Conservation (phyloP, 1,284 basidiomycete genomes). For the Clitocybe nebularis region DNA sequence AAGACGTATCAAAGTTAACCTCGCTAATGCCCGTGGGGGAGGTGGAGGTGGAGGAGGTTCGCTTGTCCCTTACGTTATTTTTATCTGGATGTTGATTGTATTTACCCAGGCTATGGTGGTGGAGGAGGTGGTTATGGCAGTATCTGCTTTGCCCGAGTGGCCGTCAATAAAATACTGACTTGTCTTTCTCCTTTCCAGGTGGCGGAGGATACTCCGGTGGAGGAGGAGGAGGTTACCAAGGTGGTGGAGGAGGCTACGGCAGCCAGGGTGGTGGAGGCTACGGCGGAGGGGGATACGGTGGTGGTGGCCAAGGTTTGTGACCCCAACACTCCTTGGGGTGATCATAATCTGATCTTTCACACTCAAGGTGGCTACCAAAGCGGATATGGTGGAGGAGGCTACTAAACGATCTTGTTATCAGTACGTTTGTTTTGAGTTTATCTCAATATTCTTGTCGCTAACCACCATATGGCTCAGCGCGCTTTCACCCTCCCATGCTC, state of each 20-base stretch:
- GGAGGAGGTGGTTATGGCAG: conserved; percentile 20
- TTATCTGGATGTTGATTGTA: conserved; percentile 3
- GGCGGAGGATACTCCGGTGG: conserved; percentile 24
- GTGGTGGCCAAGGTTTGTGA: conserved; percentile 13
- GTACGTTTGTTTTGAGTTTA: background rate
- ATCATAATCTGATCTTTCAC: conserved; percentile 5
- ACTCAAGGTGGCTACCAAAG: conserved; percentile 19
- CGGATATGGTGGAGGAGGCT: conserved; percentile 11
- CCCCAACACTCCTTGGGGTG: too few relatives aligned
- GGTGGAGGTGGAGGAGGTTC: conserved; percentile 29
- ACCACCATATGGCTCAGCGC: background rate
- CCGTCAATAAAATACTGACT: background rate
- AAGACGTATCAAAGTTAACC: conserved; percentile 89
- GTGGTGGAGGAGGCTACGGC: conserved; percentile 15
- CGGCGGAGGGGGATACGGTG: conserved; percentile 13
- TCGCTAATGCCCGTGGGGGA: conserved; percentile 81
- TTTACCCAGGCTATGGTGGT: conserved; percentile 20
- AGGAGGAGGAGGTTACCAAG: conserved; percentile 27
- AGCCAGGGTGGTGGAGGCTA: conserved; percentile 29
- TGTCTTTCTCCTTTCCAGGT: conserved; percentile 7
- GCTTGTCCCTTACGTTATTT: background rate
- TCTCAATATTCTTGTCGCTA: background rate
- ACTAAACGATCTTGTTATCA: conserved; percentile 4
- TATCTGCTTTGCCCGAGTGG: conserved; percentile 8
- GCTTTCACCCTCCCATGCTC: conserved; percentile 1